Evolutionary conservation across 495 filamentous ascomycete species (phyloP), one percentile per base, ranked within the genome.

Genomic region (Hyphodiscus hymeniophilus): DNA sequence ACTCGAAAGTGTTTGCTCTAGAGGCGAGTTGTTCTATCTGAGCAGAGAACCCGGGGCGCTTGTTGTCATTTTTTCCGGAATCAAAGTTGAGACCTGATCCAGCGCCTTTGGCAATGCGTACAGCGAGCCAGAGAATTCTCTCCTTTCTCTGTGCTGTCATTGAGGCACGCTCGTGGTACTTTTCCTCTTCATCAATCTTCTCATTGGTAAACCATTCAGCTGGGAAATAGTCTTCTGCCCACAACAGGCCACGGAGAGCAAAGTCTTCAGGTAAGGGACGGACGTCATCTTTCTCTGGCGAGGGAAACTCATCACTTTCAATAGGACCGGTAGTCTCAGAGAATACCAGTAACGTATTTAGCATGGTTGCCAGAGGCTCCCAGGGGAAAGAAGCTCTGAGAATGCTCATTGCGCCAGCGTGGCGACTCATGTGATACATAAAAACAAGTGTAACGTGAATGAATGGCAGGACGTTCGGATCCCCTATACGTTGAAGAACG

Each of bases 231-330:
- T 65, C 59, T 34, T 79, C 72, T 3, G 75, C 76, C 79, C 83
- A 95, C 3, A 81, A 58, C 16, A 90, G 74, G 0, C 90, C 92
- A 4, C 84, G 76, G 45, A 94, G 78, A 0, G 81, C 69, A 50
- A 80, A 95, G 52, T 98, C 92, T 52, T 96, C 92, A 0, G 87
- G 81, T 0, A 95, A 60, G 3, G 87, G 87, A n/a, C 75, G 67
- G 7, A 58, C 59, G 18, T 68, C 73, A 34, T 79, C 73, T 2
- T 79, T 68, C 51, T 78, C 72, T 13, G 84, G 60, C 40, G 59
- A 81, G 75, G 17, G 78, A 77, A 17, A 62, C 59, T 0, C 69
- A 69, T 18, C 67, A 67, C 16, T 72, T 67, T 10, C 72, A 68
- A 56, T 49, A 56, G 46, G n/a, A 61, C 50, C 23, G 0, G 12